These are phyloP conservation scores for Diddensiella transvaalensis DNA, from an alignment of 805 yeast species.

Conservation along the genomic window DNA sequence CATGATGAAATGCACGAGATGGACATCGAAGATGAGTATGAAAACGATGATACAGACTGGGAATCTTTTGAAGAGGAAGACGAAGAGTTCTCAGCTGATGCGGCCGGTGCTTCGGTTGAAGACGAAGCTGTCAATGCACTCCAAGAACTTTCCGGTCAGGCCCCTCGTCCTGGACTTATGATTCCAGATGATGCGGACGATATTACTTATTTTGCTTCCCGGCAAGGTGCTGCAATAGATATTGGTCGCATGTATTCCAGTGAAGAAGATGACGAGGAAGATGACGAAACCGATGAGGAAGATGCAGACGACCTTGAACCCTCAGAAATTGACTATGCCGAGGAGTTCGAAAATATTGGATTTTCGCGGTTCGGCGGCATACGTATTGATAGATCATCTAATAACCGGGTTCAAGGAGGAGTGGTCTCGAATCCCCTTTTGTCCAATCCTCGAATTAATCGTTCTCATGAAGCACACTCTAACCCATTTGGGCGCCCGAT, in stretches of 20 bases:
- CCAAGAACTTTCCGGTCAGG: conserved; percentile 16
- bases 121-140: conserved; percentile 23
- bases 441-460: conserved; percentile 4
- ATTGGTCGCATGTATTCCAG: conserved; percentile 10
- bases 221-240: conserved; percentile 9
- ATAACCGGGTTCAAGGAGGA: conserved; percentile 10
- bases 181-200: conserved; percentile 17
- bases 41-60: conserved; percentile 19
- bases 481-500: not conserved
- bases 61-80: conserved; percentile 26
- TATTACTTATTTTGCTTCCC: conserved; percentile 7
- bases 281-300: conserved; percentile 34
- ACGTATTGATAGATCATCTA: conserved; percentile 11
- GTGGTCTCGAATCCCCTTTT: conserved; percentile 17
- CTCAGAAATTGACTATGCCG: conserved; percentile 24
- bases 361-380: conserved; percentile 12
- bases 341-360: conserved; percentile 9
- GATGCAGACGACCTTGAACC: conserved; percentile 30
- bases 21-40: conserved; percentile 17
- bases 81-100: conserved; percentile 24
- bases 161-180: conserved; percentile 3
- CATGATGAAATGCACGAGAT: conserved; percentile 3
- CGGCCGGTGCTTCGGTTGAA: conserved; percentile 24
- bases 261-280: conserved; percentile 28
- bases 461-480: not conserved